Evolutionary conservation across 2,329 filamentous ascomycete species (phyloP).

Genomic region (Colletotrichum lini): DNA sequence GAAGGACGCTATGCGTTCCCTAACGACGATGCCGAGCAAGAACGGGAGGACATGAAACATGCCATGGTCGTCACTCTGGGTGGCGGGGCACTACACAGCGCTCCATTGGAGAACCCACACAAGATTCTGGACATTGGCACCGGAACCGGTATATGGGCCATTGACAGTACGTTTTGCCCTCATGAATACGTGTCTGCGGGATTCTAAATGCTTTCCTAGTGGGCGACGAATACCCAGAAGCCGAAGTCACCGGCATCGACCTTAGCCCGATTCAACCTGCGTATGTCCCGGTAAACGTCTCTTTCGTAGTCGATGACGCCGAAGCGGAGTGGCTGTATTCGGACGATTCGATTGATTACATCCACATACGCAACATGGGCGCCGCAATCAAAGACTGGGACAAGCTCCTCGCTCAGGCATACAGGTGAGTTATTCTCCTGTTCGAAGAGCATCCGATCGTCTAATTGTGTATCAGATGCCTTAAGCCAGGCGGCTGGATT

Average conservation of each 20-base stretch:
- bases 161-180: conserved; percentile 57
- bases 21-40: conserved; percentile 62
- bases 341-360: conserved; percentile 59
- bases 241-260: conserved; percentile 21
- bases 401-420: conserved; percentile 61
- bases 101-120: conserved; percentile 1
- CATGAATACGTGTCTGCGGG: accelerated
- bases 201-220: conserved; percentile 41
- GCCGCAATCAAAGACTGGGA: conserved; percentile 53
- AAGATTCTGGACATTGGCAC: conserved; percentile 24
- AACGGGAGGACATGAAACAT: conserved; percentile 55
- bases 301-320: conserved; percentile 61
- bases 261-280: conserved; percentile 35
- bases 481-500: conserved; percentile 60
- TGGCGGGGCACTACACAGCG: neutral
- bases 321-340: conserved; percentile 56
- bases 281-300: conserved; percentile 62
- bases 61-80: conserved; percentile 46
- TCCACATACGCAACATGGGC: conserved; percentile 56
- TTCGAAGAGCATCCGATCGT: too few relatives aligned
- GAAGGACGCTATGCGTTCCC: conserved; percentile 56
- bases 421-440: conserved; percentile 46
- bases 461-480: conserved; percentile 42
- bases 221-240: conserved; percentile 44
- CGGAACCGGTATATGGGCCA: conserved; percentile 69